These are phyloP conservation scores for Scopulariopsis brevicaulis DNA, from an alignment of 2,329 filamentous ascomycete genomes.

Conservation along the genomic window DNA sequence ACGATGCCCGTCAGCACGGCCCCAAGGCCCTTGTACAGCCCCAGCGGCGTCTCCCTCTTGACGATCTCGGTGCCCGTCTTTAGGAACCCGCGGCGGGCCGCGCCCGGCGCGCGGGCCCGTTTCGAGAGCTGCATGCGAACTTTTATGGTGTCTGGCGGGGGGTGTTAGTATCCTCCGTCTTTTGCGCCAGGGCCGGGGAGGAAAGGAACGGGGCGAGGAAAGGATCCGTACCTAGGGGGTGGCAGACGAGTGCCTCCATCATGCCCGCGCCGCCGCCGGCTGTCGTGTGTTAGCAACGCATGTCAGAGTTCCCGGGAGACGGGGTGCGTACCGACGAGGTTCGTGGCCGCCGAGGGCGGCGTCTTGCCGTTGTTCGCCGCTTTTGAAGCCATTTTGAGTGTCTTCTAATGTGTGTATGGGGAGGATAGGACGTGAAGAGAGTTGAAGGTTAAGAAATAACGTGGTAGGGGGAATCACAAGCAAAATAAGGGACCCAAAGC, in stretches of 20 bases:
- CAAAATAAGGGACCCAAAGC: not conserved
- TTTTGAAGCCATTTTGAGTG: conserved; percentile 19
- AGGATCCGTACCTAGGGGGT: conserved; percentile 78
- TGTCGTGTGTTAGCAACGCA: conserved; percentile 63
- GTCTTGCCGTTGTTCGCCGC: conserved; percentile 45
- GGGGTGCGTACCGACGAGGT: conserved; percentile 67
- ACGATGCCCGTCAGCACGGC: conserved; percentile 93
- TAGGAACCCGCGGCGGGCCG: conserved; percentile 80
- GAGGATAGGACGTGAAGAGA: not conserved
- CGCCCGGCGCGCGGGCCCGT: conserved; percentile 70
- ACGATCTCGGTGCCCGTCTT: conserved; percentile 79
- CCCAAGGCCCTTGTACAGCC: conserved; percentile 95
- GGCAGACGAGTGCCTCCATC: conserved; percentile 97
- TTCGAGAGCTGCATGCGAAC: conserved; percentile 97
- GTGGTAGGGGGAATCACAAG: conserved; percentile 1
- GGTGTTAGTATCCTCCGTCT: conserved; percentile 10
- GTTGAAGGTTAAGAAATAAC: not conserved
- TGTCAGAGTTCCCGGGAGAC: conserved; percentile 66
- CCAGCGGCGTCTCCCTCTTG: conserved; percentile 79
- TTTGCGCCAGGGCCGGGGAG: conserved; percentile 5
- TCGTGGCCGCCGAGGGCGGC: conserved; percentile 76
- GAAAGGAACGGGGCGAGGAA: not conserved
- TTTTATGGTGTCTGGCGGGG: conserved; percentile 74
- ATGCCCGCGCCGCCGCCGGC: conserved; percentile 95
- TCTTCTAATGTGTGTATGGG: not conserved